Evolutionary conservation across 169 alveolate species (phyloP).

Genomic region (Cryptosporidium xiaoi): DNA sequence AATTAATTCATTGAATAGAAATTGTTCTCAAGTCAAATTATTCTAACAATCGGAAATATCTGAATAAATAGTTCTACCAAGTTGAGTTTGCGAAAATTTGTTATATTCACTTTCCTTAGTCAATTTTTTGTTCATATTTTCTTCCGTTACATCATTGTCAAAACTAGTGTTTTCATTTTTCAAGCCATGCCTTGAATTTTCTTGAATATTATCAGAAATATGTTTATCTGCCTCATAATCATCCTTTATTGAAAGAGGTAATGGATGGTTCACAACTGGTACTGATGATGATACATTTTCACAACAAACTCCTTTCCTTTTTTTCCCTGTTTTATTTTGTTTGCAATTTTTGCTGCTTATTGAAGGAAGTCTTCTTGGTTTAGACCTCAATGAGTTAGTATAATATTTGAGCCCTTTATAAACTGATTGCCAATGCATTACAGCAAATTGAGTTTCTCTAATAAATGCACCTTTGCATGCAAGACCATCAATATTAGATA

Average conservation of each 20-base stretch:
- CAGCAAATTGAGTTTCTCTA: conserved; percentile 18
- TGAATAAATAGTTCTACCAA: background rate
- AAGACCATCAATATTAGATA: conserved; percentile 47
- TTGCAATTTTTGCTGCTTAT: background rate
- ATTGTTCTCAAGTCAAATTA: no score
- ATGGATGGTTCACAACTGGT: conserved; percentile 23
- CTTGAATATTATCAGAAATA: background rate
- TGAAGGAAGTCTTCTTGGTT: conserved; percentile 41
- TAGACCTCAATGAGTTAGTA: conserved; percentile 30
- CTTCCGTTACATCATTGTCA: background rate
- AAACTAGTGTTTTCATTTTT: background rate
- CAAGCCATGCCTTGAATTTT: background rate
- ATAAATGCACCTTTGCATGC: conserved; percentile 60
- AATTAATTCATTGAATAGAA: no score
- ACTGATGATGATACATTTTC: background rate
- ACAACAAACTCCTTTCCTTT: conserved; percentile 9
- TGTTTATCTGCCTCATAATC: background rate
- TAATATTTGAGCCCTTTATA: conserved; percentile 48
- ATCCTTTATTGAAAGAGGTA: conserved; percentile 11
- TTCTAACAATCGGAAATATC: no score
- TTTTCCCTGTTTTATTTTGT: background rate
- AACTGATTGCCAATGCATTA: conserved; percentile 65
- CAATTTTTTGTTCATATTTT: background rate
- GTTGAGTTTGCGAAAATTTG: background rate
- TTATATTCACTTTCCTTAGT: background rate